Evolutionary conservation across 1,139 yeast genomes (phyloP).

Genomic region (Kodamaea plutei): DNA sequence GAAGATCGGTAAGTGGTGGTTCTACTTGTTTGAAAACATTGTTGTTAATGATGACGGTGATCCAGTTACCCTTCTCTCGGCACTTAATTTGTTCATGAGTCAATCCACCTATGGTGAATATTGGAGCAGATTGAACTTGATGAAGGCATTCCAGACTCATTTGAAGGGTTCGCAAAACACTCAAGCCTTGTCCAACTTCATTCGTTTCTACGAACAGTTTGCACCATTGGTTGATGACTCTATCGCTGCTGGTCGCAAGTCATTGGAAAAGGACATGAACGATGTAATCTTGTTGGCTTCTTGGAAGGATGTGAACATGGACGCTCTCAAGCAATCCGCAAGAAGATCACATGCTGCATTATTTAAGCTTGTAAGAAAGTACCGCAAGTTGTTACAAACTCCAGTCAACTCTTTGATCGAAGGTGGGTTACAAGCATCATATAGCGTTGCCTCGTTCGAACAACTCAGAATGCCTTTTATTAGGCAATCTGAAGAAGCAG

Average conservation of each 20-base stretch:
- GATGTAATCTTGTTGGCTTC: slow-evolving; percentile 88
- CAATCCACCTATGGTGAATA: slow-evolving; percentile 77
- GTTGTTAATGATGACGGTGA: slow-evolving; percentile 32
- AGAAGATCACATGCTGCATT: slow-evolving; percentile 79
- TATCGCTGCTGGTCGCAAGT: slow-evolving; percentile 44
- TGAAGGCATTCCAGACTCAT: slow-evolving; percentile 62
- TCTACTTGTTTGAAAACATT: slow-evolving; percentile 75
- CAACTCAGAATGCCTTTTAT: neutral
- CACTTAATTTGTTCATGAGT: slow-evolving; percentile 71
- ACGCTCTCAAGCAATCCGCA: slow-evolving; percentile 91
- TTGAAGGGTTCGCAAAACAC: slow-evolving; percentile 17
- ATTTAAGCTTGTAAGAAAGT: slow-evolving; percentile 80
- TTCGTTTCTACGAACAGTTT: slow-evolving; percentile 68
- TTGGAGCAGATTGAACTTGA: slow-evolving; percentile 49
- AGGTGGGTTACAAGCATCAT: slow-evolving; percentile 40
- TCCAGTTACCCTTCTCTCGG: slow-evolving; percentile 49
- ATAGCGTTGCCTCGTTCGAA: neutral
- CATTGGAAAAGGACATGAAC: slow-evolving; percentile 70
- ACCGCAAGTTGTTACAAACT: slow-evolving; percentile 57
- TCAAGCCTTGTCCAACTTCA: slow-evolving; percentile 54
- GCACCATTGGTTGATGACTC: slow-evolving; percentile 41
- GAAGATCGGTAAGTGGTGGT: slow-evolving; percentile 83
- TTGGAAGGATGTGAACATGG: slow-evolving; percentile 95
- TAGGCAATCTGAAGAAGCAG: neutral
- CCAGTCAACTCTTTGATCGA: slow-evolving; percentile 58